A percentile compares a stretch with the other conserved stretches of the same genome.
Conservation (phyloP, 106 monocot species). For the Phalaenopsis aphrodite region DNA sequence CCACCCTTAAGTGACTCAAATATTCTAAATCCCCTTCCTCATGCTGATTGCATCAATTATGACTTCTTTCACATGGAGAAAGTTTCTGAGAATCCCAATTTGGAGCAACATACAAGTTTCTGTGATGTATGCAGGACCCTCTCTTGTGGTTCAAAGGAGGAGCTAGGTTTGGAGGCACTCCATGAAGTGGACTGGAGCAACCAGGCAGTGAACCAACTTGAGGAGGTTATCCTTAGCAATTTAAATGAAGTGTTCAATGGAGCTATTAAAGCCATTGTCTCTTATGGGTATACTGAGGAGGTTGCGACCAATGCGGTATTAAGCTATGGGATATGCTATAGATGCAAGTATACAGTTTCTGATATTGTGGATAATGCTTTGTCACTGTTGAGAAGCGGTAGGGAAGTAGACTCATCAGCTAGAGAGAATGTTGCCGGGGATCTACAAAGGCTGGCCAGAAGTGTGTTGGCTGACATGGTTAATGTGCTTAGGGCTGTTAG, state of each 20-base stretch:
- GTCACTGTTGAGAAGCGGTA: slow-evolving; percentile 36
- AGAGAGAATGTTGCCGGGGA: slow-evolving; percentile 45
- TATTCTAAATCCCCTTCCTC: slow-evolving; percentile 13
- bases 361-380: slow-evolving; percentile 73
- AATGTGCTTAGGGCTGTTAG: slow-evolving; percentile 47
- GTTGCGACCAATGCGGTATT: slow-evolving; percentile 52
- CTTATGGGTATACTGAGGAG: slow-evolving; percentile 64
- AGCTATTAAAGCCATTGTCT: slow-evolving; percentile 45
- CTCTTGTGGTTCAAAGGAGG: slow-evolving; percentile 14
- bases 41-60: slow-evolving; percentile 25
- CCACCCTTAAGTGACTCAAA: slow-evolving; percentile 37
- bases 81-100: slow-evolving; percentile 13
- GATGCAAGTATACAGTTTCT: slow-evolving; percentile 45
- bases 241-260: slow-evolving; percentile 49
- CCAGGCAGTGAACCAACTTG: slow-evolving; percentile 48
- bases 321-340: slow-evolving; percentile 38
- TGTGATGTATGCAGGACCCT: slow-evolving; percentile 40
- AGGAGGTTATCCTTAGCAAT: slow-evolving; percentile 56
- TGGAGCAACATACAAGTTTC: slow-evolving; percentile 27
- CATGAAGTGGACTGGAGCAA: slow-evolving; percentile 64
- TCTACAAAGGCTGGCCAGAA: slow-evolving; percentile 49
- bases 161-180: slow-evolving; percentile 33
- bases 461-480: slow-evolving; percentile 68
- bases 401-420: slow-evolving; percentile 29
- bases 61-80: slow-evolving; percentile 36